Percentiles rank a stretch among this genome's conserved stretches.
Evolutionary conservation across 331 rosid genomes (phyloP).

Genomic region (Quercus lobata): DNA sequence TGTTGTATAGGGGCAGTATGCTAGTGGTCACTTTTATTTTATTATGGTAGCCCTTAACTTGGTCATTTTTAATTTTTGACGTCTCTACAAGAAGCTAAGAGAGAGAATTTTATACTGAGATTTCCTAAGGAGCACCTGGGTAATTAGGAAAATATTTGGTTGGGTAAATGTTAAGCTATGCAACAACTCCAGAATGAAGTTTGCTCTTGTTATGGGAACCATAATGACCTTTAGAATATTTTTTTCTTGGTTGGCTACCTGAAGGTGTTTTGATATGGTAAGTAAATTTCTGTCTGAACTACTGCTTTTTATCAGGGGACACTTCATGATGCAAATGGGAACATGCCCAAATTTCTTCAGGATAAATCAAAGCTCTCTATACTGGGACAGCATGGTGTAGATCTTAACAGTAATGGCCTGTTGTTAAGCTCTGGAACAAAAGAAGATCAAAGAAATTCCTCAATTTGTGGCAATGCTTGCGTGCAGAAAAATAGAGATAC

Average conservation of each 20-base stretch:
- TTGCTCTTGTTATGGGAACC: constrained; percentile 3
- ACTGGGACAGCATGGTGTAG: constrained; percentile 50
- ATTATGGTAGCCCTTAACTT: neutral
- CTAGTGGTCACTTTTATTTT: neutral
- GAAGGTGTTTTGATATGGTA: constrained; percentile 9
- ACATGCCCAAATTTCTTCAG: constrained; percentile 62
- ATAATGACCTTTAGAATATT: constrained; percentile 9
- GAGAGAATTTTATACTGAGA: neutral
- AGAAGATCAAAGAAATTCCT: constrained; percentile 24
- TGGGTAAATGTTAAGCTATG: neutral
- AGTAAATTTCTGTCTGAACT: constrained; percentile 12
- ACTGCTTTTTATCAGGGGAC: constrained; percentile 51
- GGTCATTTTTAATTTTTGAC: neutral
- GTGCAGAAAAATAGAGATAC: constrained; percentile 23
- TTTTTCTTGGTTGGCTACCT: constrained; percentile 18
- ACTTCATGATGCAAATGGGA: constrained; percentile 44
- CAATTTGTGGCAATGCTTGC: constrained; percentile 32
- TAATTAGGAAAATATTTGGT: neutral
- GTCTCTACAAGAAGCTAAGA: neutral
- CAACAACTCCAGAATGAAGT: neutral
- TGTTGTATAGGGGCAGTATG: neutral
- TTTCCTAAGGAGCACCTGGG: neutral
- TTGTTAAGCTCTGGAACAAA: constrained; percentile 18
- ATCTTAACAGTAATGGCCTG: constrained; percentile 26
- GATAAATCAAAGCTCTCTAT: constrained; percentile 58